These are phyloP conservation scores for Seiridium unicorne DNA, from an alignment of 2,329 filamentous ascomycete species.

Conservation along the genomic window DNA sequence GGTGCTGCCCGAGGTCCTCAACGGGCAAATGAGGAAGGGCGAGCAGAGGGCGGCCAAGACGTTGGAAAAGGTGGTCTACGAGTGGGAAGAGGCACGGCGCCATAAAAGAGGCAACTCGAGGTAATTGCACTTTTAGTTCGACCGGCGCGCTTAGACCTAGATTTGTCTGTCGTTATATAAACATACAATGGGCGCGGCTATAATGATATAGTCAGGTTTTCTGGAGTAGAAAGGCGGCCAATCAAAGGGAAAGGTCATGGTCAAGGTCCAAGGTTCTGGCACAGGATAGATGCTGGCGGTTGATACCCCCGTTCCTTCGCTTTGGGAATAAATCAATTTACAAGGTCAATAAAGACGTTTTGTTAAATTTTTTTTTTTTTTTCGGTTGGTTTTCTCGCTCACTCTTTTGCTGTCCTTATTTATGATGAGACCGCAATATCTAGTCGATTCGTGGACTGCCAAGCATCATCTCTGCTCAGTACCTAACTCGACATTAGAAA, in stretches of 20 bases:
- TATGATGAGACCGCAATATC: too few relatives aligned
- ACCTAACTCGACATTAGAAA: too few relatives aligned
- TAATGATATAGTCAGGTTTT: background rate
- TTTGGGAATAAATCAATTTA: background rate
- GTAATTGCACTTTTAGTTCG: background rate
- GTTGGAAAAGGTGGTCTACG: slow-evolving; percentile 49
- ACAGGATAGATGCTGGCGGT: slow-evolving; percentile 8
- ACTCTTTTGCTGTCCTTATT: too few relatives aligned
- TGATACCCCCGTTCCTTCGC: slow-evolving; percentile 5
- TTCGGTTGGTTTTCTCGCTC: background rate
- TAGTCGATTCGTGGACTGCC: too few relatives aligned
- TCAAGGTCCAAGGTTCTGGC: background rate
- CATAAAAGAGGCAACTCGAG: slow-evolving; percentile 5
- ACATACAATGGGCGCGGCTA: background rate
- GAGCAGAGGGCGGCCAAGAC: slow-evolving; percentile 57
- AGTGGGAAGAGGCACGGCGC: slow-evolving; percentile 44
- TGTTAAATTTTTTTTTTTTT: too few relatives aligned
- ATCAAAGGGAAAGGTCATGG: background rate
- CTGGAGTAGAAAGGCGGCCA: background rate
- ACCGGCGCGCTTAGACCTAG: background rate
- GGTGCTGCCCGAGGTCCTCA: slow-evolving; percentile 63
- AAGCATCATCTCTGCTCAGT: too few relatives aligned
- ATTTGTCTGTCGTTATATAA: background rate
- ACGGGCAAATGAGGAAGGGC: slow-evolving; percentile 55
- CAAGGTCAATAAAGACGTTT: background rate